These are phyloP conservation scores for Adansonia gregorii DNA, from an alignment of 441 rosid species.

Conservation along the genomic window DNA sequence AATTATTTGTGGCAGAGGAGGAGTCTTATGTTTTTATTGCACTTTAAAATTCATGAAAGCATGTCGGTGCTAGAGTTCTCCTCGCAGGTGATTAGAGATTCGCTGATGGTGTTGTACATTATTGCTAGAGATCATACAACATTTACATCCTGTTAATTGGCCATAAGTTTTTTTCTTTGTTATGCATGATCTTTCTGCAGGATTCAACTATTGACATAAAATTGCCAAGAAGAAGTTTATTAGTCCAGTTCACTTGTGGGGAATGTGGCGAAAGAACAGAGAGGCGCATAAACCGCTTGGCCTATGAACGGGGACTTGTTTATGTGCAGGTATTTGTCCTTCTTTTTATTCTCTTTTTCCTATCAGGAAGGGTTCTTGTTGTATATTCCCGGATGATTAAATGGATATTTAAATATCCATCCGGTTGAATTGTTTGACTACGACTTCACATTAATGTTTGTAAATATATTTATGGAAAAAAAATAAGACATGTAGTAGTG, in stretches of 20 bases:
- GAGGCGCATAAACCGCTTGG: slow-evolving; percentile 77
- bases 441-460: background rate
- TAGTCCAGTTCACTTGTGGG: slow-evolving; percentile 71
- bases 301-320: slow-evolving; percentile 83
- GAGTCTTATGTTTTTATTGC: background rate
- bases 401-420: slow-evolving; percentile 7
- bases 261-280: slow-evolving; percentile 83
- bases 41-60: slow-evolving; percentile 9
- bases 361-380: background rate
- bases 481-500: background rate
- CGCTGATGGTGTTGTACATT: background rate
- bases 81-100: slow-evolving; percentile 1
- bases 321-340: slow-evolving; percentile 65
- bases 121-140: slow-evolving; percentile 10
- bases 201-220: slow-evolving; percentile 59
- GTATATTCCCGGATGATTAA: slow-evolving; percentile 19
- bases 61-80: background rate
- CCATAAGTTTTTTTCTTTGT: background rate
- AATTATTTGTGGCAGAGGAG: background rate
- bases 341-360: slow-evolving; percentile 23
- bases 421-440: background rate
- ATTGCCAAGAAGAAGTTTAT: slow-evolving; percentile 81
- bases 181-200: slow-evolving; percentile 33
- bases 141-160: background rate
- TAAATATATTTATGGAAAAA: background rate